These are phyloP conservation scores for Ustilago hordei DNA, from an alignment of 1,284 basidiomycete genomes.

Conservation along the genomic window DNA sequence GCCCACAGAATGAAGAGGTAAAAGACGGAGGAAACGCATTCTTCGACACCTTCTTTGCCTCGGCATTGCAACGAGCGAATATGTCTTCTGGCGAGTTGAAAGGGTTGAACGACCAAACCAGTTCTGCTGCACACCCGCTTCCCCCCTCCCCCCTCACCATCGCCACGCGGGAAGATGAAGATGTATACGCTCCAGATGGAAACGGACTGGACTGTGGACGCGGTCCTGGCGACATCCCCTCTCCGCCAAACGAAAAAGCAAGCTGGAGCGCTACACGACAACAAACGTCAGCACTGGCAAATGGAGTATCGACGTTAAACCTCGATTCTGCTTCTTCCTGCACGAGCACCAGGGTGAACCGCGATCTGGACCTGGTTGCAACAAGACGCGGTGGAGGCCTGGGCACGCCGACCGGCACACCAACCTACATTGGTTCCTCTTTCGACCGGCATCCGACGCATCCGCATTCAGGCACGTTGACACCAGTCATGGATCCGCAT, in stretches of 20 bases:
- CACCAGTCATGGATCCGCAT: slow-evolving; percentile 65
- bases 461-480: slow-evolving; percentile 47
- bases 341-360: slow-evolving; percentile 11
- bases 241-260: neutral
- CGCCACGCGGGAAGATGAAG: neutral
- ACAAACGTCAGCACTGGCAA: slow-evolving; percentile 26
- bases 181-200: slow-evolving; percentile 45
- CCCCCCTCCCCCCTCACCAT: neutral
- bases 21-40: slow-evolving; percentile 28
- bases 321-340: slow-evolving; percentile 20
- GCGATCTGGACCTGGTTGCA: slow-evolving; percentile 28
- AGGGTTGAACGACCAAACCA: slow-evolving; percentile 17
- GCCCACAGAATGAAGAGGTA: neutral
- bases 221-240: slow-evolving; percentile 44
- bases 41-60: slow-evolving; percentile 53
- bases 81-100: slow-evolving; percentile 41
- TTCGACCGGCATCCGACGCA: slow-evolving; percentile 30
- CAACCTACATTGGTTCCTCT: slow-evolving; percentile 54
- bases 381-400: slow-evolving; percentile 57
- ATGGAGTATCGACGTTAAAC: slow-evolving; percentile 38
- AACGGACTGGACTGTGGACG: slow-evolving; percentile 51
- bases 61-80: slow-evolving; percentile 45
- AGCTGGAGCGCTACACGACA: slow-evolving; percentile 1
- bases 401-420: slow-evolving; percentile 62
- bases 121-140: slow-evolving; percentile 28